Evolutionary conservation across 352 stramenopile genomes (phyloP).

Genomic region (Globisporangium lucens): DNA sequence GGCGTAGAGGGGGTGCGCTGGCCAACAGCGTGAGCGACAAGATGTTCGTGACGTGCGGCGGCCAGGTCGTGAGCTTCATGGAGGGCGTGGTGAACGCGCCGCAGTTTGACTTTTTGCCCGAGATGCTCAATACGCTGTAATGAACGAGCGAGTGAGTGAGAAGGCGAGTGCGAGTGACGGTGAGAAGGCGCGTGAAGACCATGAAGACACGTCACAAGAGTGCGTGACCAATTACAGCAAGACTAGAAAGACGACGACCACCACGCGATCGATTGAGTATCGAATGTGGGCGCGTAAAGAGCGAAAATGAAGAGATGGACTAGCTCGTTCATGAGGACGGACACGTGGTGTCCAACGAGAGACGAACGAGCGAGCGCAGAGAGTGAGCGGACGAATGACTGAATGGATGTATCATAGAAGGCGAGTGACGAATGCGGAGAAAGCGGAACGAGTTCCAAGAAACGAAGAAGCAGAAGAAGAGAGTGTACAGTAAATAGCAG

Average conservation of each 20-base stretch:
- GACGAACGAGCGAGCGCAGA: background rate
- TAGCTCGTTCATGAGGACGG: background rate
- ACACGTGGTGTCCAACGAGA: background rate
- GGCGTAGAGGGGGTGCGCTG: background rate
- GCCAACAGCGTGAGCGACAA: conserved; percentile 22
- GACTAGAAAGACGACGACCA: too few species aligned
- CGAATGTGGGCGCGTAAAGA: background rate
- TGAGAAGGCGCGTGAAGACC: too few species aligned
- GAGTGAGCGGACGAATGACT: background rate
- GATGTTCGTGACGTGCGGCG: conserved; percentile 80
- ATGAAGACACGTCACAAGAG: too few species aligned
- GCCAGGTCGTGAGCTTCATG: conserved; percentile 81
- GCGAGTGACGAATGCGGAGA: background rate
- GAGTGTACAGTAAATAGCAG: conserved; percentile 8
- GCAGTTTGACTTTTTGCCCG: conserved; percentile 43
- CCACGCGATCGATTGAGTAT: too few species aligned
- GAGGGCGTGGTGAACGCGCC: conserved; percentile 79
- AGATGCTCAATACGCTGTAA: conserved; percentile 25
- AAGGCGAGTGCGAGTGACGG: too few species aligned
- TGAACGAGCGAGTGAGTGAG: too few species aligned
- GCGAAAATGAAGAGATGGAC: background rate
- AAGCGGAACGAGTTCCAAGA: background rate
- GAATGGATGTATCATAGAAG: conserved; percentile 6
- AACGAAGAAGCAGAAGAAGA: background rate
- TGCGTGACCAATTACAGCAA: too few species aligned